phyloP scores from a whole-genome alignment of 352 stramenopile species.

The Elongisporangium prolatum region DNA sequence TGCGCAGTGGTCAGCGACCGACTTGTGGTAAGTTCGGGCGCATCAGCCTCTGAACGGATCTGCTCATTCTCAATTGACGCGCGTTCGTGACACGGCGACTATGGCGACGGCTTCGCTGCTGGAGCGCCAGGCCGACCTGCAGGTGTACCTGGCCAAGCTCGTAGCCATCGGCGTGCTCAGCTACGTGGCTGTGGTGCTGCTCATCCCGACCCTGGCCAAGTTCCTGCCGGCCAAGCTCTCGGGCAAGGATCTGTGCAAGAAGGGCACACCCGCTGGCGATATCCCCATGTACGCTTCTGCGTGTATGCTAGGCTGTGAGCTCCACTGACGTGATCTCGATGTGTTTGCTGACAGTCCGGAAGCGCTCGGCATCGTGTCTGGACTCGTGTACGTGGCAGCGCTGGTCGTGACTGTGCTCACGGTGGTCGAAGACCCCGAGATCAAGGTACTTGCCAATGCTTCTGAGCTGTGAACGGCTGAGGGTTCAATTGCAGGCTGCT shows the following conservation, averaged over 20 bases:
- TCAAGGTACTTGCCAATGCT: constrained; percentile 27
- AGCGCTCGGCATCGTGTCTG: constrained; percentile 83
- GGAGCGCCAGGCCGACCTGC: constrained; percentile 25
- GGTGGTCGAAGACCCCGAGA: constrained; percentile 57
- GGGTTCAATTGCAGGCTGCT: neutral
- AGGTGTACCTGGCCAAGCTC: constrained; percentile 42
- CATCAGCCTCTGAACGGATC: neutral
- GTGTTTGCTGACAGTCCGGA: constrained; percentile 52
- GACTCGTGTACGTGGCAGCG: constrained; percentile 75
- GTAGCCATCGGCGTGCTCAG: constrained; percentile 47
- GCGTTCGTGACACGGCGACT: neutral
- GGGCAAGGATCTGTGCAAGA: constrained; percentile 93
- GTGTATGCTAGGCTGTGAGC: neutral
- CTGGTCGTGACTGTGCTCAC: constrained; percentile 68
- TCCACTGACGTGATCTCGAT: neutral
- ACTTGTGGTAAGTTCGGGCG: neutral
- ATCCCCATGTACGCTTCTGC: constrained; percentile 77
- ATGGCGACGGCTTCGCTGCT: neutral
- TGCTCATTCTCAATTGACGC: neutral
- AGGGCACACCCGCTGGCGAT: constrained; percentile 79
- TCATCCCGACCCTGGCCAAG: constrained; percentile 56
- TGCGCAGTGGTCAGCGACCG: neutral
- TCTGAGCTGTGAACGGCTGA: neutral
- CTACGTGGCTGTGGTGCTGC: constrained; percentile 48
- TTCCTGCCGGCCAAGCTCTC: constrained; percentile 80